Evolutionary conservation across 2,329 filamentous ascomycete genomes (phyloP), one percentile per base, ranked within the genome.

Genomic region (Fusarium phyllophilum): DNA sequence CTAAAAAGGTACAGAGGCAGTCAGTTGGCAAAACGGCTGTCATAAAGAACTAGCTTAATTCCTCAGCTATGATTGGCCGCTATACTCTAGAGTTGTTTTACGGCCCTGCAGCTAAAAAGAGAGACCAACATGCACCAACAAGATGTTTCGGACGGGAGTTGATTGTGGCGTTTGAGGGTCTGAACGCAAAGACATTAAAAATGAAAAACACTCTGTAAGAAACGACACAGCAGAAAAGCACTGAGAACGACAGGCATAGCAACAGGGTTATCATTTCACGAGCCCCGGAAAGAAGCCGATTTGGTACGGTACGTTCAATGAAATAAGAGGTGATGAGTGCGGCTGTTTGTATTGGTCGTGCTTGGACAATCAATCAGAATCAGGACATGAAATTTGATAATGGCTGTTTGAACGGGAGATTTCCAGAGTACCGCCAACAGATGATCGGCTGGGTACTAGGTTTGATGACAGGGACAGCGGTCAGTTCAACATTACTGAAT

Each of bases 91-190:
- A 66, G 55, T 38, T 59, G 44, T 67, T 58, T 66, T 61, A 61
- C 52, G 20, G 51, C 33, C 42, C 33, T 66, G 46, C 46, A 68
- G 65, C 63, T 54, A 46, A 62, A 62, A 39, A 52, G 48, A 45
- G 34, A 39, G 33, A 52, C 49, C 41, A 59, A 45, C 54, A 62
- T 62, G 46, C 62, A 61, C 36, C 45, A 69, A 59, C 38, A 55
- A 38, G 24, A 33, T 49, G 49, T 57, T 74, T 57, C 62, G 31
- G 41, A 41, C 39, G 48, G 56, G 65, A 63, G 45, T 48, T 65
- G 42, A 55, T 62, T 59, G 52, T 70, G 66, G 59, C 41, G 66
- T 66, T 64, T 71, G 56, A 62, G 45, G 63, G 67, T 67, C 61
- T 63, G 71, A 69, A 68, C 45, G 52, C 57, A 54, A 66, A 60